Evolutionary conservation across 1,139 yeast species (phyloP), one percentile per base, ranked within the genome.

Genomic region (Arxiozyma telluris): DNA sequence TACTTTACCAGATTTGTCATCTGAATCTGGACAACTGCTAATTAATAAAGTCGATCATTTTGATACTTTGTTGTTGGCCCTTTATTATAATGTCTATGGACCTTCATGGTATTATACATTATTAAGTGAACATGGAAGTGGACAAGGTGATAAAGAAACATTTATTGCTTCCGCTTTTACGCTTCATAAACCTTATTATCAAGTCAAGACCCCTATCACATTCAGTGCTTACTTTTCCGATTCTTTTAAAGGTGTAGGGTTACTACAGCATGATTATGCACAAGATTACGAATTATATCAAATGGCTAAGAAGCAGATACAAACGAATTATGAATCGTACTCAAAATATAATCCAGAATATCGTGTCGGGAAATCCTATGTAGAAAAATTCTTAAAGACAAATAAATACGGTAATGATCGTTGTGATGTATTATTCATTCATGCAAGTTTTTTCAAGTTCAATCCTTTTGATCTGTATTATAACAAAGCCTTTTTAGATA

Each of bases 81-180:
- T 80, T 50, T 82, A 81, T 62, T 82, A 82, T 65, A 82, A 82
- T 60, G 68, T 71, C 49, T 74, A 75, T 66, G 84, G 84, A 0
- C 81, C 81, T 41, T 71, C 73, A 42, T 80, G 76, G 66, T 81
- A 77, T 63, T 79, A 80, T 59, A 76, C 77, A 18, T 63, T 81
- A 53, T 66, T 80, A 50, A 76, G 80, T 15, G 83, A 80, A 66
- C 82, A 82, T 57, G 78, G 81, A 38, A 80, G 83, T 6, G 84
- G 84, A 50, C 81, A 80, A 64, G 84, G 84, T 58, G 84, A 80
- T 64, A 82, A 82, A 62, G 87, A 82, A 60, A 82, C 86, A 0
- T 78, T 81, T 57, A 74, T 79, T 48, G 81, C 84, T 1, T 85
- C 85, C 4, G 82, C 86, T 22, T 79, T 78, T 57, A 77, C 71